These are phyloP conservation scores for Leccinum boreale DNA, from an alignment of 768 basidiomycete species.

Conservation along the genomic window DNA sequence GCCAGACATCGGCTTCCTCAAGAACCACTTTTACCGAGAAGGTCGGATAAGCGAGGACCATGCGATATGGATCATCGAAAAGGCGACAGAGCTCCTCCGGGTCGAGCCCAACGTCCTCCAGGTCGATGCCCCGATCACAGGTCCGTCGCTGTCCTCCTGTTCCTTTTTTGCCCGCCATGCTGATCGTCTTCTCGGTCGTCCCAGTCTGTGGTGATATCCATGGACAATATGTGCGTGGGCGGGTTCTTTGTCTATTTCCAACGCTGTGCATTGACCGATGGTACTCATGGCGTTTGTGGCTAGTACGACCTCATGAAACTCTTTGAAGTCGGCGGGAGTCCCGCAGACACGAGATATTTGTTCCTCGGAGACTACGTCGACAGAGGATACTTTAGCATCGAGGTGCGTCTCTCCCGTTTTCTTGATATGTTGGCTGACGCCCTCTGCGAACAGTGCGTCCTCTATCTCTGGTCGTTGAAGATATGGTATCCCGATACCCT, in stretches of 20 bases:
- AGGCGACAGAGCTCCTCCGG: slow-evolving; percentile 78
- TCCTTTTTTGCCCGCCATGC: neutral
- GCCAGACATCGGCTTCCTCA: slow-evolving; percentile 93
- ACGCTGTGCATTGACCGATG: slow-evolving; percentile 16
- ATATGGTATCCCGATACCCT: slow-evolving; percentile 99
- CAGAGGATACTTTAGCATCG: slow-evolving; percentile 91
- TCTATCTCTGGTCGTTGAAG: slow-evolving; percentile 97
- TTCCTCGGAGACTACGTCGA: slow-evolving; percentile 95
- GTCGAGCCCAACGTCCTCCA: slow-evolving; percentile 87
- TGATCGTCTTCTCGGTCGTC: slow-evolving; percentile 5
- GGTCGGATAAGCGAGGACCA: slow-evolving; percentile 92
- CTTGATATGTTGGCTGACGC: slow-evolving; percentile 1
- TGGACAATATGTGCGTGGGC: slow-evolving; percentile 87
- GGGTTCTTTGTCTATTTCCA: slow-evolving; percentile 2
- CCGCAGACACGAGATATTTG: slow-evolving; percentile 89
- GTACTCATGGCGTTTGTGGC: neutral
- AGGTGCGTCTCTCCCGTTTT: slow-evolving; percentile 45
- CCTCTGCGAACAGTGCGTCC: slow-evolving; percentile 65
- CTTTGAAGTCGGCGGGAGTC: slow-evolving; percentile 91
- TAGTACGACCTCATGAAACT: slow-evolving; percentile 95
- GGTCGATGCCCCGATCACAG: slow-evolving; percentile 97
- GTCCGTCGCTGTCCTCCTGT: slow-evolving; percentile 36
- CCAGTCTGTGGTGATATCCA: slow-evolving; percentile 98
- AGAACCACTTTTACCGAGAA: slow-evolving; percentile 99
- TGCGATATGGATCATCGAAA: slow-evolving; percentile 89